phyloP scores from a whole-genome alignment of 208 protist genomes.

The Wallacemonas rigidus region DNA sequence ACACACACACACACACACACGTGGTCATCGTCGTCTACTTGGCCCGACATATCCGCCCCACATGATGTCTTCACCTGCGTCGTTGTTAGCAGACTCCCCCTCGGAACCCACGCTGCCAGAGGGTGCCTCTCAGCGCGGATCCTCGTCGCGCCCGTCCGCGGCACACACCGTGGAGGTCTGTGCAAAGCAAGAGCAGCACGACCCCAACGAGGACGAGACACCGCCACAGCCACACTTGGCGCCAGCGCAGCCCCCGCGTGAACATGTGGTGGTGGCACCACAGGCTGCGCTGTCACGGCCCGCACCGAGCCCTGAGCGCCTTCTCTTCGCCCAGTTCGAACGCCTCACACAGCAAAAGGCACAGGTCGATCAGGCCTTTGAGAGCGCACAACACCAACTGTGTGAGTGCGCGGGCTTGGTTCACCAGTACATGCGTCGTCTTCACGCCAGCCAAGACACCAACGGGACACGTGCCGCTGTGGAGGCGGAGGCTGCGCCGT shows the following conservation, averaged over 20 bases:
- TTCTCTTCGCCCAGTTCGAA: neutral
- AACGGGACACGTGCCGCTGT: too few relatives aligned
- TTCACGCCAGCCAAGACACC: neutral
- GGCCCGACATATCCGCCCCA: too few relatives aligned
- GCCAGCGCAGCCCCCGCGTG: neutral
- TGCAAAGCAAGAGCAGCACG: neutral
- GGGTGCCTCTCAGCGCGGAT: neutral
- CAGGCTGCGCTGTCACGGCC: too few relatives aligned
- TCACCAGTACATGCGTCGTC: neutral
- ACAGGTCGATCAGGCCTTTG: constrained; percentile 14
- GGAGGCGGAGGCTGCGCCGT: too few relatives aligned
- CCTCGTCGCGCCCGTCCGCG: neutral
- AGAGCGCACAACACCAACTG: neutral
- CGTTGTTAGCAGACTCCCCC: neutral
- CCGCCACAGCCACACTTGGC: neutral
- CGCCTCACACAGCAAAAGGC: constrained; percentile 3
- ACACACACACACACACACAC: too few relatives aligned
- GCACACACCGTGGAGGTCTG: neutral
- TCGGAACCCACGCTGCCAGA: constrained; percentile 16
- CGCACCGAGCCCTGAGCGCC: neutral
- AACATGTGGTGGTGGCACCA: neutral
- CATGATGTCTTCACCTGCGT: too few relatives aligned
- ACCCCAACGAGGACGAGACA: neutral
- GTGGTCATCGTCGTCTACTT: too few relatives aligned
- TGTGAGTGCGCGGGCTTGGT: neutral